Evolutionary conservation across 208 protist species (phyloP).

Genomic region (Angomonas desouzai): DNA sequence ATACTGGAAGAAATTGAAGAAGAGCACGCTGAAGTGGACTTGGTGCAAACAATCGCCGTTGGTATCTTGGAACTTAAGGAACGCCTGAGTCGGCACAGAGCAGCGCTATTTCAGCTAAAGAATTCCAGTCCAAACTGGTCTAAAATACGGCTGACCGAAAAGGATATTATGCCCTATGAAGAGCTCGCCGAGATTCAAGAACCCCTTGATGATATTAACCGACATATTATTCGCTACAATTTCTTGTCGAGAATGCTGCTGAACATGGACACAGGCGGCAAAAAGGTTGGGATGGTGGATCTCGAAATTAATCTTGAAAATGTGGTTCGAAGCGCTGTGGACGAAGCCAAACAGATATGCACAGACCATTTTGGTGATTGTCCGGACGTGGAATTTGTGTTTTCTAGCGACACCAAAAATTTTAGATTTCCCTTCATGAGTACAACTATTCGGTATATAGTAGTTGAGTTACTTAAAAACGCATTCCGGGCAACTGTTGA

Average conservation of each 20-base stretch:
- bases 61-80: constrained; percentile 84
- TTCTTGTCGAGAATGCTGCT: constrained; percentile 81
- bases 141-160: constrained; percentile 27
- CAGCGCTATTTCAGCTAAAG: constrained; percentile 51
- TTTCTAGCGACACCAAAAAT: constrained; percentile 53
- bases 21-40: constrained; percentile 48
- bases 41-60: constrained; percentile 72
- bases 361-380: constrained; percentile 85
- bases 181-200: constrained; percentile 57
- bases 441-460: constrained; percentile 93
- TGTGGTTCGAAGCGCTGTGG: constrained; percentile 78
- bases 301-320: constrained; percentile 79
- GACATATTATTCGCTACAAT: constrained; percentile 80
- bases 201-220: constrained; percentile 61
- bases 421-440: constrained; percentile 90
- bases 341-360: constrained; percentile 89
- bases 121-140: constrained; percentile 29
- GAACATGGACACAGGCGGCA: constrained; percentile 33
- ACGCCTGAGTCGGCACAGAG: constrained; percentile 55
- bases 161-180: constrained; percentile 50
- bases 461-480: constrained; percentile 95
- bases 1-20: constrained; percentile 76
- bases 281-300: constrained; percentile 79
- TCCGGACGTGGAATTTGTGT: constrained; percentile 80
- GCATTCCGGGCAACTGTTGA: constrained; percentile 90